Evolutionary conservation across 352 stramenopile genomes (phyloP).

Genomic region (Lagenidium giganteum): DNA sequence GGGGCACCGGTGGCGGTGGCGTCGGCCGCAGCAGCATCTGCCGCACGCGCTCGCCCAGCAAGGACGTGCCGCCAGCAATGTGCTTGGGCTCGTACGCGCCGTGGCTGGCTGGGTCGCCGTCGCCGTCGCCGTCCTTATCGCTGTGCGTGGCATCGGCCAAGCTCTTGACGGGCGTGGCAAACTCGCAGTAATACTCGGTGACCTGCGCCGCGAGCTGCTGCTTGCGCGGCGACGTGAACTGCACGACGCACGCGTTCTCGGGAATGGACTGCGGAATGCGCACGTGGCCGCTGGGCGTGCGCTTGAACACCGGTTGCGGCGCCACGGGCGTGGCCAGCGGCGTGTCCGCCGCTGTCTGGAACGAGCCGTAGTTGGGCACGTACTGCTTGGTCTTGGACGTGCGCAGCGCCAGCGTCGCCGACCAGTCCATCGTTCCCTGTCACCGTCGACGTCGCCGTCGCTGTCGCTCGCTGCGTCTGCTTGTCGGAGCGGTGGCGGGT

Average conservation of each 20-base stretch:
- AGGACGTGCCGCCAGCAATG: conserved; percentile 19
- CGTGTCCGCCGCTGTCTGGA: conserved; percentile 14
- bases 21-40: no score
- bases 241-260: conserved; percentile 46
- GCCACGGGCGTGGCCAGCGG: no score
- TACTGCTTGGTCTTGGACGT: conserved; percentile 17
- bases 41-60: no score
- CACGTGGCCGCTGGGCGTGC: conserved; percentile 21
- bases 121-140: conserved; percentile 11
- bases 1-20: no score
- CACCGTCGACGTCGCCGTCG: no score
- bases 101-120: conserved; percentile 16
- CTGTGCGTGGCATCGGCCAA: neutral
- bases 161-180: neutral
- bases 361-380: conserved; percentile 38
- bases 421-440: conserved; percentile 46
- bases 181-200: conserved; percentile 1
- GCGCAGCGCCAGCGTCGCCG: conserved; percentile 44
- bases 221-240: conserved; percentile 40
- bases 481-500: no score
- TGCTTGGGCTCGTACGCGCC: conserved; percentile 8
- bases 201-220: neutral
- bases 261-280: conserved; percentile 58
- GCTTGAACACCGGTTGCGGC: conserved; percentile 1
- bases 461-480: no score